Conservation (phyloP, 805 yeast genomes). For the Dipodascopsis uninucleata region DNA sequence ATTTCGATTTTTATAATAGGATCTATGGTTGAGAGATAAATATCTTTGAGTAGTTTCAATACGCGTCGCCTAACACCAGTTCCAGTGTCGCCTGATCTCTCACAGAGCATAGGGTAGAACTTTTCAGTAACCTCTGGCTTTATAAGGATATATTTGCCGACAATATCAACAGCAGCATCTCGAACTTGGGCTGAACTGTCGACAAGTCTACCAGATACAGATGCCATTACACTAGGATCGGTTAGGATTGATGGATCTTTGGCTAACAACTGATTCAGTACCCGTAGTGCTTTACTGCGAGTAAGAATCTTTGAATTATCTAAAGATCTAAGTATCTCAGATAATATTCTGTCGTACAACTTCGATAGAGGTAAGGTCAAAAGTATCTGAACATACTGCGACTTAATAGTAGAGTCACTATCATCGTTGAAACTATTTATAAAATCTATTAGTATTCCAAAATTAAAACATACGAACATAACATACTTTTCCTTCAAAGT, state of each 20-base stretch:
- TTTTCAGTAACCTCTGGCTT: slow-evolving; percentile 47
- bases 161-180: slow-evolving; percentile 69
- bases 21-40: slow-evolving; percentile 43
- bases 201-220: slow-evolving; percentile 49
- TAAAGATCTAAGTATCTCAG: slow-evolving; percentile 47
- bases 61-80: slow-evolving; percentile 62
- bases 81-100: slow-evolving; percentile 55
- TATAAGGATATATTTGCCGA: slow-evolving; percentile 47
- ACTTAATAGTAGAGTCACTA: slow-evolving; percentile 24
- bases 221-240: slow-evolving; percentile 48
- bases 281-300: slow-evolving; percentile 62
- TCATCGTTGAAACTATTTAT: slow-evolving; percentile 16
- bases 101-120: slow-evolving; percentile 50
- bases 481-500: slow-evolving; percentile 17
- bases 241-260: slow-evolving; percentile 51
- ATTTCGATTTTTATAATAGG: slow-evolving; percentile 40
- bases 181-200: slow-evolving; percentile 70
- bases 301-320: slow-evolving; percentile 50
- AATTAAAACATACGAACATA: background rate
- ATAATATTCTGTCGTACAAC: slow-evolving; percentile 51
- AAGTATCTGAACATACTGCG: slow-evolving; percentile 29
- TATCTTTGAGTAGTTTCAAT: slow-evolving; percentile 46
- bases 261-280: slow-evolving; percentile 53
- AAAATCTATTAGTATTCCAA: background rate
- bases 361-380: slow-evolving; percentile 23